Percentiles rank a stretch among this genome's conserved stretches.
These are phyloP conservation scores for Spiraea crenata DNA, from an alignment of 331 rosid species.

Conservation along the genomic window DNA sequence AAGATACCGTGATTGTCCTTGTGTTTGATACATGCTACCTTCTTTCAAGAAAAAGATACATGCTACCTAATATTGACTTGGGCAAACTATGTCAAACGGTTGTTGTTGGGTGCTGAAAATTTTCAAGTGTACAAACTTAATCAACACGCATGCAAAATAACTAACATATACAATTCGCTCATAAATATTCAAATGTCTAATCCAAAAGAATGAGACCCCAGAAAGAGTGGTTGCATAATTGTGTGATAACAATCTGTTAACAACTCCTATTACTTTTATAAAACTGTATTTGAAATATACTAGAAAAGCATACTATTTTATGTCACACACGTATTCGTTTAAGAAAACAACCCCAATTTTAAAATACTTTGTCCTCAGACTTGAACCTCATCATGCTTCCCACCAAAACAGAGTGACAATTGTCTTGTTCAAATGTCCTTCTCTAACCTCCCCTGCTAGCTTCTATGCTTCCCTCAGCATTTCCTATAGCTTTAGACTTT, in stretches of 20 bases:
- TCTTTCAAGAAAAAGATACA: background rate
- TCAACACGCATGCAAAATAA: background rate
- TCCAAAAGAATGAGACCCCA: constrained; percentile 21
- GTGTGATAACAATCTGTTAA: constrained; percentile 22
- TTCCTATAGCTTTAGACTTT: background rate
- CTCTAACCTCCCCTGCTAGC: constrained; percentile 40
- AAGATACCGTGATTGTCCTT: background rate
- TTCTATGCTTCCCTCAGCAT: constrained; percentile 11
- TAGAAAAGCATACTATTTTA: constrained; percentile 1
- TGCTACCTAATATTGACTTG: constrained; percentile 36
- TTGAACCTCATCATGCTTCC: constrained; percentile 46
- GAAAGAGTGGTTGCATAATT: constrained; percentile 20
- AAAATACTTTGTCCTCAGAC: constrained; percentile 3
- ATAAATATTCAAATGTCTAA: constrained; percentile 15
- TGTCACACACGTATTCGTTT: constrained; percentile 37
- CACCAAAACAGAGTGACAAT: constrained; percentile 43
- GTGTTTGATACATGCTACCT: constrained; percentile 34
- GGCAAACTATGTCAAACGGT: constrained; percentile 34
- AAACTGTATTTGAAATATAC: background rate
- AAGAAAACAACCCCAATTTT: constrained; percentile 27
- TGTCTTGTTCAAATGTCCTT: constrained; percentile 53
- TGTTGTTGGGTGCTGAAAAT: constrained; percentile 31
- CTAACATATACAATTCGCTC: background rate
- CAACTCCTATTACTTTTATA: constrained; percentile 22
- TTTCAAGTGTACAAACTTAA: constrained; percentile 9